Conservation (phyloP, 202 grass and related monocot species). For the Brachypodium distachyon region DNA sequence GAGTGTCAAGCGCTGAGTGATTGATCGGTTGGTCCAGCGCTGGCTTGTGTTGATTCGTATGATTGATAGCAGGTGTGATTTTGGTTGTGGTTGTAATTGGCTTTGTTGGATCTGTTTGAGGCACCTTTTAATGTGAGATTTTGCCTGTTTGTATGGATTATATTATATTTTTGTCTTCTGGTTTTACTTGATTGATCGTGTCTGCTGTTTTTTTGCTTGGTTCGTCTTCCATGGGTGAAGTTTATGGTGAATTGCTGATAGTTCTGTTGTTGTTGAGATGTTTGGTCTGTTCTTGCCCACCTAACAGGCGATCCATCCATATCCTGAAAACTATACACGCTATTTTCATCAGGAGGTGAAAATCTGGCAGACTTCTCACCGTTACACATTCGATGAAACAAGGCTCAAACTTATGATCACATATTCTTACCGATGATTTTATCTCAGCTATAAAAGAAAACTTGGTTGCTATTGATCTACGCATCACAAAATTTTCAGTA, state of each 20-base stretch:
- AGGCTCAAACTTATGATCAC: no score
- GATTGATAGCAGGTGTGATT: not conserved
- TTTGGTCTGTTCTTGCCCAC: not conserved
- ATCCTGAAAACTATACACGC: not conserved
- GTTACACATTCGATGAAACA: no score
- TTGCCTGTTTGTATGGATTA: not conserved
- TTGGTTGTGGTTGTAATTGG: not conserved
- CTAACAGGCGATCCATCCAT: not conserved
- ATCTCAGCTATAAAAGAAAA: no score
- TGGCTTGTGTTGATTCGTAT: not conserved
- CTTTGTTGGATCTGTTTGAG: not conserved
- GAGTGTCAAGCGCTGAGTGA: slow-evolving; percentile 49
- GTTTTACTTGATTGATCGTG: not conserved
- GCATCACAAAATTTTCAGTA: no score
- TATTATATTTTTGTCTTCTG: not conserved
- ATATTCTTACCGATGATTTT: no score
- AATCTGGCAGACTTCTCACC: not conserved
- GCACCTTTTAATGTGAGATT: not conserved
- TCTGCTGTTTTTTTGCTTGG: not conserved
- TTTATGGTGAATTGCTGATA: not conserved
- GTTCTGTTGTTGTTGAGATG: not conserved
- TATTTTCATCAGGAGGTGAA: not conserved
- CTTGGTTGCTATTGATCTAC: no score
- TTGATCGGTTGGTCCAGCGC: not conserved
- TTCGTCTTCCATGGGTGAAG: not conserved